phyloP scores from a whole-genome alignment of 2,329 filamentous ascomycete genomes.

The Aspergillus latus region DNA sequence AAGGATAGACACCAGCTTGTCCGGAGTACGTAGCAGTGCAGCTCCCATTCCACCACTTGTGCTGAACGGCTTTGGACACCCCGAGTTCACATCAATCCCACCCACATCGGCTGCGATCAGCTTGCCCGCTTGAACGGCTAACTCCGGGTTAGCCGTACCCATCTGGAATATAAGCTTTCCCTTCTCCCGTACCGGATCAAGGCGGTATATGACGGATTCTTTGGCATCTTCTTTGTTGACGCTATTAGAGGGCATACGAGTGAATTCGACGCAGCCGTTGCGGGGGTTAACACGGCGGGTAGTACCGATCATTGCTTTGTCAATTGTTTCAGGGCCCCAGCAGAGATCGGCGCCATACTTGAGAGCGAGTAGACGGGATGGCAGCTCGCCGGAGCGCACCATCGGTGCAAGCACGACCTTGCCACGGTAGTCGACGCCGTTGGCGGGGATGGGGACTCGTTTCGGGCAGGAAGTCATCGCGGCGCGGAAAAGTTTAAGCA shows the following conservation, averaged over 20 bases:
- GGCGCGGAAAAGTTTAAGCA: conserved; percentile 47
- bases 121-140: conserved; percentile 79
- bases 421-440: conserved; percentile 89
- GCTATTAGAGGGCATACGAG: conserved; percentile 70
- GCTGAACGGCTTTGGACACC: conserved; percentile 97
- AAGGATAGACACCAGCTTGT: conserved; percentile 79
- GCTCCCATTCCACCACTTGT: conserved; percentile 95
- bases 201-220: conserved; percentile 75
- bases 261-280: conserved; percentile 82
- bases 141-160: conserved; percentile 78
- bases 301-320: conserved; percentile 86
- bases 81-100: conserved; percentile 95
- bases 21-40: conserved; percentile 79
- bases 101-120: conserved; percentile 83
- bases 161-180: conserved; percentile 84
- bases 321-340: conserved; percentile 96
- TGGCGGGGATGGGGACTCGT: conserved; percentile 77
- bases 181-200: conserved; percentile 75
- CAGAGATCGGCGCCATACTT: conserved; percentile 96
- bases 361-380: conserved; percentile 81
- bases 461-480: conserved; percentile 60
- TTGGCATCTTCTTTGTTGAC: conserved; percentile 44
- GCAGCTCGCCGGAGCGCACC: conserved; percentile 95
- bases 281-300: conserved; percentile 72
- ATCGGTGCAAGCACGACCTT: conserved; percentile 96